Base-by-base conservation (phyloP, 495 filamentous ascomycete species). In the Talaromyces wortmannii region DNA sequence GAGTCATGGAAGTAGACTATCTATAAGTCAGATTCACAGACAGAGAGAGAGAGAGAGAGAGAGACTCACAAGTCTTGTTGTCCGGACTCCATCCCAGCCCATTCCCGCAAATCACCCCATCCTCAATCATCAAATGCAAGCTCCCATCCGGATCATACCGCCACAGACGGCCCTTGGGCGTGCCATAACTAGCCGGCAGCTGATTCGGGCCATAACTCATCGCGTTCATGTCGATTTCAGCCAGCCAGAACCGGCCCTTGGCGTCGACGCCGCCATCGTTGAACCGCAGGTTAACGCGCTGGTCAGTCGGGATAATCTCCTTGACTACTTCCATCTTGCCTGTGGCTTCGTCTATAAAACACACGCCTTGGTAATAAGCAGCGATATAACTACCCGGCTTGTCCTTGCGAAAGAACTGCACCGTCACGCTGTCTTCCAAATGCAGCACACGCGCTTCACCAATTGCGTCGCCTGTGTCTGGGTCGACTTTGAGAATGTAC, bases 71-170 rank as follows among this genome's bases (percentile, higher is more conserved):
- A 3, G 56, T 67, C 48, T 65, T 63, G 53, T 67, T 67, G 55
- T 71, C 64, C 17, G 60, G 62, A 57, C 66, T 71, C 64, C 64
- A 69, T 45, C 61, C 62, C 17, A 71, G 52, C 2, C 68, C 64
- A 58, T 71, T 71, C 12, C 66, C 64, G 52, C 62, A 67, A 7
- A 69, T 44, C 8, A 71, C 47, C 0, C 61, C 61, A 8, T 57
- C 63, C 7, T 45, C 32, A 17, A 60, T 42, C 64, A 67, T 67
- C 48, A 58, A 36, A 57, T 67, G 59, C 17, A 68, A 48, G 43
- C 56, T 60, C 0, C 61, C 64, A 55, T 65, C 66, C 2, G 66
- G 68, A 49, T 68, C 64, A 63, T 66, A 71, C 45, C 68, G 56
- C 68, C 68, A 69, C 6, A 71, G 49, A 32, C 59, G 52, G 0